Evolutionary conservation across 2,329 filamentous ascomycete genomes (phyloP).

Genomic region (Aspergillus flavus): DNA sequence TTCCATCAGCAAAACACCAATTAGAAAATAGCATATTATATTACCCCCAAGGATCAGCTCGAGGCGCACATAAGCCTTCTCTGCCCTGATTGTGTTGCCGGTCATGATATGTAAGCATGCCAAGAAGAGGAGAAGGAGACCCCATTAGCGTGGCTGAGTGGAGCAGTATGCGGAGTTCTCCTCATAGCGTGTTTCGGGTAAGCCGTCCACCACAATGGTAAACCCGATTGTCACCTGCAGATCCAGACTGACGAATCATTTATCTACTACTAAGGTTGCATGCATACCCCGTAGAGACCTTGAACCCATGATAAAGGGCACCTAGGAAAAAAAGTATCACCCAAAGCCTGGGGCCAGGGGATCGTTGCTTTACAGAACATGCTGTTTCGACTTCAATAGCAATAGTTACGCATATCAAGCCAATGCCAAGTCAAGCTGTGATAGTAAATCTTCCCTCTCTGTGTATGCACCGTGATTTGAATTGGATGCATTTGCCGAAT

Average conservation of each 20-base stretch:
- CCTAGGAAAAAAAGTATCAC: not conserved
- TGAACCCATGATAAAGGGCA: not conserved
- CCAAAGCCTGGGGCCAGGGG: not conserved
- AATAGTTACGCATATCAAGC: slow-evolving; percentile 16
- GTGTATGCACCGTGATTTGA: slow-evolving; percentile 18
- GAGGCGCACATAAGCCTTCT: slow-evolving; percentile 16
- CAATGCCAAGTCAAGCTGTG: slow-evolving; percentile 27
- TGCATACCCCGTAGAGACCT: not conserved
- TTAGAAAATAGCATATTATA: slow-evolving; percentile 4
- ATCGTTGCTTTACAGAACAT: not conserved
- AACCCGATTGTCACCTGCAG: slow-evolving; percentile 3
- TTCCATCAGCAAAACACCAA: slow-evolving; percentile 8
- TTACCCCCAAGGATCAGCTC: slow-evolving; percentile 14
- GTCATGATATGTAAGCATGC: slow-evolving; percentile 19
- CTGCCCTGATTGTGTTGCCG: slow-evolving; percentile 6
- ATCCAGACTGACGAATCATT: slow-evolving; percentile 14
- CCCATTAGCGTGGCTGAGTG: slow-evolving; percentile 20
- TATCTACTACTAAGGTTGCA: not conserved
- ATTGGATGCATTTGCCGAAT: slow-evolving; percentile 15
- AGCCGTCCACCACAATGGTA: slow-evolving; percentile 6
- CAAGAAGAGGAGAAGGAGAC: slow-evolving; percentile 23
- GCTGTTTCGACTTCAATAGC: not conserved
- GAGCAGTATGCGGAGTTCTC: slow-evolving; percentile 23
- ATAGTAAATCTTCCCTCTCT: slow-evolving; percentile 29
- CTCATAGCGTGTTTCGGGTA: slow-evolving; percentile 8